These are phyloP conservation scores for Solanum corneliomulleri DNA, from an alignment of 257 asterid species.

Conservation along the genomic window DNA sequence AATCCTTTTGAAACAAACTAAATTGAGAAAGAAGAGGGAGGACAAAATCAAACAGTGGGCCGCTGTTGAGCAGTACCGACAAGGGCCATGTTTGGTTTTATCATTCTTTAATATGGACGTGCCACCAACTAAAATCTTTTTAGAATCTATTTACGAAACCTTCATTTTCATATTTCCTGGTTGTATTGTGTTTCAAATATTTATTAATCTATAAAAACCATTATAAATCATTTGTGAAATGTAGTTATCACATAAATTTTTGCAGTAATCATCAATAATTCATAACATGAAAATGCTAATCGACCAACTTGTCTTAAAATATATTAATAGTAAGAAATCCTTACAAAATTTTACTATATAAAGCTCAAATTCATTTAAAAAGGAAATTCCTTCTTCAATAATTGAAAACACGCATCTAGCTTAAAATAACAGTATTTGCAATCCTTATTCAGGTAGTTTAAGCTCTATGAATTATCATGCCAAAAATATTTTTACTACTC, in stretches of 20 bases:
- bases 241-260: neutral
- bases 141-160: neutral
- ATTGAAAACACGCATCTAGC: neutral
- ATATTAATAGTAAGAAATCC: neutral
- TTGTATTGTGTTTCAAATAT: neutral
- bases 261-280: neutral
- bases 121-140: neutral
- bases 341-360: too few species aligned
- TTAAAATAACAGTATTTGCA: neutral
- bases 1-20: neutral
- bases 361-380: neutral
- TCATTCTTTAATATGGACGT: neutral
- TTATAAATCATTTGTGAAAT: neutral
- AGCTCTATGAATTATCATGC: neutral
- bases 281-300: neutral
- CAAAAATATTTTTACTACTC: too few species aligned
- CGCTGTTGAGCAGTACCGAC: neutral
- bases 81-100: neutral
- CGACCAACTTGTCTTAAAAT: neutral
- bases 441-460: neutral
- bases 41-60: neutral
- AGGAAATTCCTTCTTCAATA: neutral
- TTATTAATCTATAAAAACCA: accelerated
- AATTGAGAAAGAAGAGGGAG: neutral
- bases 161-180: neutral